Conservation (phyloP, 768 basidiomycete genomes). For the Tephrocybe rancida region DNA sequence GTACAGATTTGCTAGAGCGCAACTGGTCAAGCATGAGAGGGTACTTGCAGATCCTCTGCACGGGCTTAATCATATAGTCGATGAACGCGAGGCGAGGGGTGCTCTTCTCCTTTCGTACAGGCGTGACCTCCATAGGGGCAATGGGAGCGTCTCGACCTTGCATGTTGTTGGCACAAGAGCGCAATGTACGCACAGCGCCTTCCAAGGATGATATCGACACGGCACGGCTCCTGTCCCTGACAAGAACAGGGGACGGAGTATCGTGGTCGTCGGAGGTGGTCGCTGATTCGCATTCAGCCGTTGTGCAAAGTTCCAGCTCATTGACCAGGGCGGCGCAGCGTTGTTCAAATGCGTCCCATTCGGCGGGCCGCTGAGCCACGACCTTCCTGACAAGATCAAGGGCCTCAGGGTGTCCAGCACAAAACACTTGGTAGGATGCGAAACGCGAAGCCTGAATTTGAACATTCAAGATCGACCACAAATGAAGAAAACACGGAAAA, state of each 20-base stretch:
- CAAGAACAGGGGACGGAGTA: constrained; percentile 12
- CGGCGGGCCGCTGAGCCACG: constrained; percentile 60
- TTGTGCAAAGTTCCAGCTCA: constrained; percentile 32
- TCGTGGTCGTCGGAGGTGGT: constrained; percentile 19
- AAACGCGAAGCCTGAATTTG: constrained; percentile 67
- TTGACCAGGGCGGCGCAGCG: constrained; percentile 63
- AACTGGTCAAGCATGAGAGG: constrained; percentile 86
- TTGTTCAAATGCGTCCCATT: constrained; percentile 87
- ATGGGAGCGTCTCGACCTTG: constrained; percentile 32
- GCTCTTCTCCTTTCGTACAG: constrained; percentile 28
- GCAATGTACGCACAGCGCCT: constrained; percentile 39
- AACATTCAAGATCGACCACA: constrained; percentile 5
- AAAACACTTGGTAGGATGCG: constrained; percentile 82
- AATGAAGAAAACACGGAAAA: constrained; percentile 4
- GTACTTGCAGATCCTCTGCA: constrained; percentile 95
- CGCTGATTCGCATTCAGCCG: constrained; percentile 21
- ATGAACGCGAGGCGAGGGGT: constrained; percentile 58
- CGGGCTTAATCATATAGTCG: constrained; percentile 97
- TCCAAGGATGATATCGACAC: constrained; percentile 58
- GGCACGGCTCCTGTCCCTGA: constrained; percentile 38
- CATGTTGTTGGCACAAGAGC: constrained; percentile 33
- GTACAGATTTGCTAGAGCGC: constrained; percentile 33
- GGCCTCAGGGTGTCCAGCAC: constrained; percentile 84
- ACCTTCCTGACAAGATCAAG: constrained; percentile 71
- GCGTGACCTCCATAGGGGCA: constrained; percentile 17